Conservation (phyloP, 2,329 filamentous ascomycete species). For the Talaromyces sp. region DNA sequence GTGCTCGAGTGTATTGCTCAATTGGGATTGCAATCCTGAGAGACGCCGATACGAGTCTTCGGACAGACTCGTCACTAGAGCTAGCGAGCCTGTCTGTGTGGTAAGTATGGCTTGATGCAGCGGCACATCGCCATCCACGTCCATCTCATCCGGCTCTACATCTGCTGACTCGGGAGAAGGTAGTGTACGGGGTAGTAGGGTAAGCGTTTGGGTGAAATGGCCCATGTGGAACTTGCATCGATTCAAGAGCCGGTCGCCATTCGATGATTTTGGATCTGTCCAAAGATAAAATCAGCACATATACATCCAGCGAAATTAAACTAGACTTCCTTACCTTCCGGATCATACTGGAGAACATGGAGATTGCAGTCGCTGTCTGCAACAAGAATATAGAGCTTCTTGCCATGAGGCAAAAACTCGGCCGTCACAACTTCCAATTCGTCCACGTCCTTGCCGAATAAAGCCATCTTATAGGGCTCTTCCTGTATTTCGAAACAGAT, state of each 20-base stretch:
- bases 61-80: constrained; percentile 69
- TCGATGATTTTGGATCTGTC: constrained; percentile 84
- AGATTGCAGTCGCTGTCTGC: constrained; percentile 81
- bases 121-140: constrained; percentile 28
- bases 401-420: constrained; percentile 83
- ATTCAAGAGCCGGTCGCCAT: constrained; percentile 81
- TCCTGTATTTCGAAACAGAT: constrained; percentile 48
- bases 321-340: constrained; percentile 65
- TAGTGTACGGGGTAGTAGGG: constrained; percentile 67
- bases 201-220: constrained; percentile 69
- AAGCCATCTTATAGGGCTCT: constrained; percentile 90
- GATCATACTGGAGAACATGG: constrained; percentile 88
- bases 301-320: not conserved
- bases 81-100: constrained; percentile 71
- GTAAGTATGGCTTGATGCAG: constrained; percentile 61
- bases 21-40: constrained; percentile 72
- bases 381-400: constrained; percentile 75
- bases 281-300: not conserved
- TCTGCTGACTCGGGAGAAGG: constrained; percentile 36
- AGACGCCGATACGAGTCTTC: constrained; percentile 82
- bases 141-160: constrained; percentile 35
- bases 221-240: constrained; percentile 84
- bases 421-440: constrained; percentile 73
- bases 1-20: constrained; percentile 71
- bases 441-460: constrained; percentile 82